Evolutionary conservation across 192 early-diverging fungal genomes (phyloP), one percentile per base, ranked within the genome.

Genomic region (Entomortierella parvispora): DNA sequence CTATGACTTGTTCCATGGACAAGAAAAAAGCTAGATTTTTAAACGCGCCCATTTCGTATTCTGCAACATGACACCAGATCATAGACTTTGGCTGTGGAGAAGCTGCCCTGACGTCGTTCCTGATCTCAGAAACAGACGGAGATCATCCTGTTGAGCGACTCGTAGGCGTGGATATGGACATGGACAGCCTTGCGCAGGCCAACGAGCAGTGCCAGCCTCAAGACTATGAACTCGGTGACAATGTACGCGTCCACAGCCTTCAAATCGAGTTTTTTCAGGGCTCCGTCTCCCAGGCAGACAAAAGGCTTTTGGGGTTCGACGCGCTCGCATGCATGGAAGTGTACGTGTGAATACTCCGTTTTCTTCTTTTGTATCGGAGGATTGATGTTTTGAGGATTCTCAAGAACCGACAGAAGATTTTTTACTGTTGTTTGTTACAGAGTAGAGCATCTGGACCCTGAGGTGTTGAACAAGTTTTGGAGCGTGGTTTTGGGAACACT

Each of bases 11-110:
- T n/a, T 23, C 15, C 0, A 50, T 20, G 52, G 15, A 43, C 26
- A 23, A 12, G 15, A 44, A 22, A 52, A n/a, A 33, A 7, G 33
- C n/a, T 23, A 18, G 9, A 18, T 29, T 20, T 28, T 25, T 43
- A 43, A 17, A 18, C 34, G 22, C 23, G 1, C 15, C 17, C 7
- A 44, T 29, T 20, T 2, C 37, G 18, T 42, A 22, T 48, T 3
- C 11, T 28, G 26, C 29, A 48, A 20, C 28, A 29, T 45, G 51
- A 51, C 20, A 18, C 1, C 56, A 90, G 83, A 90, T 96, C n/a
- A 72, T 94, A 22, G 96, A 97, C 61, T 83, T 91, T 52, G 96
- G 96, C 1, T 96, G 95, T 77, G 96, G 96, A 45, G 93, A 94
- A 52, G 95, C 89, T 20, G 81, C 88, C 18, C 61, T 97, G 47